phyloP scores from a whole-genome alignment of 176 grass and related monocot species.

The Stipa capillata region DNA sequence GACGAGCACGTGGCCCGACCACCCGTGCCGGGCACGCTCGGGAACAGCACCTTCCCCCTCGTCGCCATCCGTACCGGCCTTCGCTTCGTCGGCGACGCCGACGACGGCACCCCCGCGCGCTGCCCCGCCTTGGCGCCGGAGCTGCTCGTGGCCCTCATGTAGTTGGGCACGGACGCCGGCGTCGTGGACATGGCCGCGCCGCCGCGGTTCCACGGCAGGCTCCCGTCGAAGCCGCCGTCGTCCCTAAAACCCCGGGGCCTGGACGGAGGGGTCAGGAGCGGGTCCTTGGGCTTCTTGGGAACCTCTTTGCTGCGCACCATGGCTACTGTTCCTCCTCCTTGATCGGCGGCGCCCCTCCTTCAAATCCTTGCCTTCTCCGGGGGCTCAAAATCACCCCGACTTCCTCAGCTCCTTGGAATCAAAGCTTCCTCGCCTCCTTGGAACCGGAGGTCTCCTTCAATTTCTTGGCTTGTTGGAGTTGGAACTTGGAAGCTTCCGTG shows the following conservation, averaged over 20 bases:
- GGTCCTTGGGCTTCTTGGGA: conserved; percentile 39
- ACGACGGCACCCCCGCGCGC: not conserved
- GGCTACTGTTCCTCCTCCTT: not conserved
- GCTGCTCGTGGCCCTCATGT: conserved; percentile 78
- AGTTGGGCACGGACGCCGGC: conserved; percentile 53
- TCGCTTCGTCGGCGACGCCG: conserved; percentile 2
- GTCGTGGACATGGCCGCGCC: conserved; percentile 29
- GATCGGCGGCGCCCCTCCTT: not conserved
- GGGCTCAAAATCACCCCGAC: not conserved
- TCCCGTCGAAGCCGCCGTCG: not conserved
- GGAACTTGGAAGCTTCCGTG: conserved; percentile 12
- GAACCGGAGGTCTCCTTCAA: not conserved
- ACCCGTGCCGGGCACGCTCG: conserved; percentile 20
- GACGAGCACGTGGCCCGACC: conserved; percentile 73
- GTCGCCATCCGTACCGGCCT: conserved; percentile 15
- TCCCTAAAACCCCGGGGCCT: conserved; percentile 33
- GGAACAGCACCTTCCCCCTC: conserved; percentile 44
- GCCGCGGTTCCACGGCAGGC: conserved; percentile 33
- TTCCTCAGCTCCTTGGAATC: conserved; percentile 1
- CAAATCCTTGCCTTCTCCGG: not conserved
- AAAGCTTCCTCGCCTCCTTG: no score
- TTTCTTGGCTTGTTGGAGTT: conserved; percentile 4
- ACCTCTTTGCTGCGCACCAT: conserved; percentile 88
- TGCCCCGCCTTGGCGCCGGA: conserved; percentile 63
- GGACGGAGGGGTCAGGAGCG: conserved; percentile 32